Conservation (phyloP, 805 yeast species). For the Saturnispora saitoi region DNA sequence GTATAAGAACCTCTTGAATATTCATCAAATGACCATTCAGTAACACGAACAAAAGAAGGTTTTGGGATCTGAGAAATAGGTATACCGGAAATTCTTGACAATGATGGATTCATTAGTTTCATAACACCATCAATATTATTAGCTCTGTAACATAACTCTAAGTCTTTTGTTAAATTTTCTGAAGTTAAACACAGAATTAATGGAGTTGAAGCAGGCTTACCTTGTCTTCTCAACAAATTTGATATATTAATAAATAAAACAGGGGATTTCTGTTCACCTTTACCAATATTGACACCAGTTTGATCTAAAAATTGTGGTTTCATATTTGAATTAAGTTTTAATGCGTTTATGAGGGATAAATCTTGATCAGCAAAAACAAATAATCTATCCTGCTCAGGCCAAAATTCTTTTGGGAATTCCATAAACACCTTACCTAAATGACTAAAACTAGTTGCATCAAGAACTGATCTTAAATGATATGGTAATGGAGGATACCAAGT, state of each 20-base stretch:
- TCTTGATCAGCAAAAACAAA: conserved; percentile 27
- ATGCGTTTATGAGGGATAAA: conserved; percentile 15
- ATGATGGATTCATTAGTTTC: conserved; percentile 36
- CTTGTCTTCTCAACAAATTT: conserved; percentile 9
- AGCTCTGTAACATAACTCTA: conserved; percentile 30
- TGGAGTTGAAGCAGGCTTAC: conserved; percentile 25
- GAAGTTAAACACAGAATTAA: conserved; percentile 39
- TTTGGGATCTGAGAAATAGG: conserved; percentile 16
- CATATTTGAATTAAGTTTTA: neutral
- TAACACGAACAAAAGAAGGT: conserved; percentile 22
- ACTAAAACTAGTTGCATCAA: conserved; percentile 31
- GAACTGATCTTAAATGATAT: conserved; percentile 8
- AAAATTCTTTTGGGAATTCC: conserved; percentile 38
- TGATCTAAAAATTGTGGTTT: neutral
- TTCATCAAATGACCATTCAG: conserved; percentile 47
- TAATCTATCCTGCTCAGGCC: conserved; percentile 34
- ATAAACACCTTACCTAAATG: conserved; percentile 40
- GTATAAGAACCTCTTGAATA: conserved; percentile 40
- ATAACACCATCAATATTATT: conserved; percentile 33
- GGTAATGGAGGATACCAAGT: conserved; percentile 32
- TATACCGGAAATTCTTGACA: conserved; percentile 26
- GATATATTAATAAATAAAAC: conserved; percentile 26
- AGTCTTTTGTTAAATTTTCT: conserved; percentile 39
- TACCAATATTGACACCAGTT: neutral
- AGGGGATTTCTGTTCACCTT: conserved; percentile 17